A percentile compares a stretch with the other conserved stretches of the same genome.
Evolutionary conservation across 2,329 filamentous ascomycete species (phyloP).

Genomic region (Botrytis paeoniae): DNA sequence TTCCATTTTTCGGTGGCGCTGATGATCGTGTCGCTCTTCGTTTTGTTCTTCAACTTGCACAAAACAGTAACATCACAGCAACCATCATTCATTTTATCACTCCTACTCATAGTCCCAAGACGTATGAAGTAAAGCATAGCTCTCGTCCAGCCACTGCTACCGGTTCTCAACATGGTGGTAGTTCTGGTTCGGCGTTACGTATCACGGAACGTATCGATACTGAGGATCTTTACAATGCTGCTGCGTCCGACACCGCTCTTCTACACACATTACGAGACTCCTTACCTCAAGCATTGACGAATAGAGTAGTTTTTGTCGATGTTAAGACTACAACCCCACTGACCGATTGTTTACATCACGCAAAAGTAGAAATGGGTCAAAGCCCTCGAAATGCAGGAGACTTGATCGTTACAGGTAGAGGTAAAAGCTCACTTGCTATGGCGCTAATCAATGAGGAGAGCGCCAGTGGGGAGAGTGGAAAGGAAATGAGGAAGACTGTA

Average conservation of each 20-base stretch:
- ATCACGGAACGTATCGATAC: conserved; percentile 29
- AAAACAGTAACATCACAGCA: conserved; percentile 73
- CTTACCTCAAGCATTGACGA: conserved; percentile 48
- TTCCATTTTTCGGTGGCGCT: conserved; percentile 79
- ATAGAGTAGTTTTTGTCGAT: conserved; percentile 57
- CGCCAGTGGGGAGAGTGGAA: conserved; percentile 32
- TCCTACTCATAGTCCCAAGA: conserved; percentile 28
- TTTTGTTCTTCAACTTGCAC: conserved; percentile 79
- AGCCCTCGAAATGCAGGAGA: conserved; percentile 66
- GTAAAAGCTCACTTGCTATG: conserved; percentile 30
- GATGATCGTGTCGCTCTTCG: conserved; percentile 80
- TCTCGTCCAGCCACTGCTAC: conserved; percentile 9
- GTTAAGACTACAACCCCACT: conserved; percentile 44
- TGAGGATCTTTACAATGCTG: conserved; percentile 28
- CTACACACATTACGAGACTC: conserved; percentile 57
- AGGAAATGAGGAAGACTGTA: conserved; percentile 51
- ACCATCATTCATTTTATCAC: conserved; percentile 63
- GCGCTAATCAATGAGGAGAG: conserved; percentile 22
- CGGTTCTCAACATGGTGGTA: conserved; percentile 5
- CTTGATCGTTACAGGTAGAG: conserved; percentile 63
- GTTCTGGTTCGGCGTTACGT: conserved; percentile 22
- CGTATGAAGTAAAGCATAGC: conserved; percentile 17
- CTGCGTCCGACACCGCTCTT: conserved; percentile 45
- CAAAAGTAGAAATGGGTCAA: conserved; percentile 58
- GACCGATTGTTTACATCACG: conserved; percentile 47